phyloP scores from a whole-genome alignment of 257 asterid genomes.

The Cinchona pubescens region DNA sequence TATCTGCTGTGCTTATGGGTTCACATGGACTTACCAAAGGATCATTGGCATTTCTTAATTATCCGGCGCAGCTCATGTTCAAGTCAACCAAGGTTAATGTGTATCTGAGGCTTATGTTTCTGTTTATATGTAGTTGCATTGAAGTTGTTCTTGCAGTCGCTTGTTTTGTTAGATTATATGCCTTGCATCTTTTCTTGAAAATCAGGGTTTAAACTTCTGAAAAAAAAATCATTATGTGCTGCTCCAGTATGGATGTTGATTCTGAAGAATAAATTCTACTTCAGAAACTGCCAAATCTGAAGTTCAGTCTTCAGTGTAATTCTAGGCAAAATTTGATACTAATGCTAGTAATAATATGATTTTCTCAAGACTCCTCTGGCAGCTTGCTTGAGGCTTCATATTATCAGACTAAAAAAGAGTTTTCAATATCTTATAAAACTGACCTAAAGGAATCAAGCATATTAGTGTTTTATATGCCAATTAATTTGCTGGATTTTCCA shows the following conservation, averaged over 20 bases:
- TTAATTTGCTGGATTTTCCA: conserved; percentile 16
- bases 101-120: not conserved
- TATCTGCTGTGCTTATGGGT: conserved; percentile 90
- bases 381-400: not conserved
- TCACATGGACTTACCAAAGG: conserved; percentile 93
- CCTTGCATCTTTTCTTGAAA: not conserved
- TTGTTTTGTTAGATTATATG: not conserved
- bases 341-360: too few relatives aligned
- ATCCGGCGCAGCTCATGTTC: conserved; percentile 97
- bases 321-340: not conserved
- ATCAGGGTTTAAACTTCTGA: too few relatives aligned
- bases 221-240: not conserved
- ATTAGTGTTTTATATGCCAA: not conserved
- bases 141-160: not conserved
- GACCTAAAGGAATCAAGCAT: too few relatives aligned
- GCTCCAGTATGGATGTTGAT: not conserved
- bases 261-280: not conserved
- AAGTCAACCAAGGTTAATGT: conserved; percentile 83
- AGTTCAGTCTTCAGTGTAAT: not conserved
- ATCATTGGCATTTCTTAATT: conserved; percentile 80
- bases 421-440: not conserved
- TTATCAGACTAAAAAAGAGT: not conserved
- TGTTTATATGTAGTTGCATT: not conserved
- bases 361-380: too few relatives aligned
- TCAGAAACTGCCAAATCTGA: not conserved